A percentile compares a stretch with the other conserved stretches of the same genome.
Conservation (phyloP, 2,329 filamentous ascomycete genomes). For the Colletotrichum plurivorum region DNA sequence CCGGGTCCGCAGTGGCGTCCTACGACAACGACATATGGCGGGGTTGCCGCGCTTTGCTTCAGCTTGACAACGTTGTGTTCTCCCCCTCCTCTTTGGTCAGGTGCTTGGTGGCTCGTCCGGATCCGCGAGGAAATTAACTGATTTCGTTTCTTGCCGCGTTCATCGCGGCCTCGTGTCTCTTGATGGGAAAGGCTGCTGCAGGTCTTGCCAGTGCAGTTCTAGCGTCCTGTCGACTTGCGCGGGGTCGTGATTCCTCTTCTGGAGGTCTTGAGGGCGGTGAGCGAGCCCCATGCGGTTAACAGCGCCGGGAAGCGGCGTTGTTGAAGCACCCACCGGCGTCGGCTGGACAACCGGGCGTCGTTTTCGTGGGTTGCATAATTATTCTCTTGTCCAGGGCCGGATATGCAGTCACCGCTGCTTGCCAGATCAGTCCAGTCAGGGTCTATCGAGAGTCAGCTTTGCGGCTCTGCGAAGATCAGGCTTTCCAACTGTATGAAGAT, state of each 20-base stretch:
- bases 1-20: neutral
- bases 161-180: neutral
- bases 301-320: constrained; percentile 2
- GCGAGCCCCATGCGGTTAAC: constrained; percentile 12
- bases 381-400: neutral
- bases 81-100: neutral
- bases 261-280: constrained; percentile 22
- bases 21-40: neutral
- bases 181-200: constrained; percentile 11
- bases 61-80: neutral
- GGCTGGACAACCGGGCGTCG: constrained; percentile 30
- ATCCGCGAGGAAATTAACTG: neutral
- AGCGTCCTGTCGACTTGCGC: constrained; percentile 8
- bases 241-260: constrained; percentile 28
- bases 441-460: neutral
- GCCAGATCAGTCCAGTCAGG: neutral
- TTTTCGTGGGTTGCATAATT: constrained; percentile 14
- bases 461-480: neutral
- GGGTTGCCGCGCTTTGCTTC: neutral
- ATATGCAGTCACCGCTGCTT: neutral
- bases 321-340: constrained; percentile 21
- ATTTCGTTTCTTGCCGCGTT: constrained; percentile 11
- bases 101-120: neutral
- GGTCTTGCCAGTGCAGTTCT: constrained; percentile 19
- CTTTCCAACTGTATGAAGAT: too few relatives aligned